Base-by-base conservation (phyloP, 2,329 filamentous ascomycete species). In the Talaromyces funiculosus region DNA sequence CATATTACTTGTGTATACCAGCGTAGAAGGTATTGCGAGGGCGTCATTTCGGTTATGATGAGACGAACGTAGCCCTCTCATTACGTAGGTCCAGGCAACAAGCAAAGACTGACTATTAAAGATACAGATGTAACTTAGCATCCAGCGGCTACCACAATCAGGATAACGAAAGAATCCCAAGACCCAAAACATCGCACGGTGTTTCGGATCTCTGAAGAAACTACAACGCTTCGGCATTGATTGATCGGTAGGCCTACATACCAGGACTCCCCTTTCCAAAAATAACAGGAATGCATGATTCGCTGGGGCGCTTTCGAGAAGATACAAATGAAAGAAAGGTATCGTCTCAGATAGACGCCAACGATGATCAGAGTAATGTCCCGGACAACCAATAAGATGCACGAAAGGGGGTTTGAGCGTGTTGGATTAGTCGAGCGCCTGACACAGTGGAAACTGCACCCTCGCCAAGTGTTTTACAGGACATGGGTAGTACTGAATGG, bases 291-390 rank as follows among this genome's bases (percentile, higher is more conserved):
- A 18, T 49, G 45, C 45, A 31, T 49, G 45, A 49, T 31, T 49
- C 26, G 45, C 45, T n/a, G 4, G 45, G 43, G 16, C 26, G n/a
- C 45, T 31, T 47, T 47, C 14, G 14, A 29, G 14, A 24, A 49
- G 45, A 33, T 20, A 4, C 16, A 4, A 49, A 49, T 24, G 51
- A n/a, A 54, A 22, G 5, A 29, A 54, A 53, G 31, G 20, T 12
- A 3, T 14, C 31, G 57, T 60, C 49, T 60, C 57, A 60, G 20
- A 38, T 60, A 60, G 51, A 38, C 49, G 58, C 58, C 58, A 54
- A 38, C 49, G 9, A 31, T 33, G 40, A 57, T 26, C n/a, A 54
- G 20, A 40, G 26, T 18, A 14, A 31, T 49, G 26, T 49, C 37
- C 49, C 18, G 14, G 7, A 26, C 16, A 20, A n/a, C 57, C 57